Evolutionary conservation across 169 alveolate genomes (phyloP).

Genomic region (Toxoplasma gondii): DNA sequence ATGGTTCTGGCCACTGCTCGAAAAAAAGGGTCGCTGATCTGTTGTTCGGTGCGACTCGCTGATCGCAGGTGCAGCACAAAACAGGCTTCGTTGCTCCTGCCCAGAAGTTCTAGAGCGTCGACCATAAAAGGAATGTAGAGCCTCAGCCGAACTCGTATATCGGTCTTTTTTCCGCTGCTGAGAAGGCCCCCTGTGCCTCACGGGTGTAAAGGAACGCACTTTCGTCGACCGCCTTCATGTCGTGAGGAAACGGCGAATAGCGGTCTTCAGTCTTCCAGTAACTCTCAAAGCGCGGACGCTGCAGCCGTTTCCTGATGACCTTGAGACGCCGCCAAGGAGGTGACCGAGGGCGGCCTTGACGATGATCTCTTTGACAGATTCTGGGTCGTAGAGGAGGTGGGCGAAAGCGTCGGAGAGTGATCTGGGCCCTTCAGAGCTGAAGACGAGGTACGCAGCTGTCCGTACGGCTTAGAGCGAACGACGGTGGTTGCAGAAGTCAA

Average conservation of each 20-base stretch:
- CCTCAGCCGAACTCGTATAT: background rate
- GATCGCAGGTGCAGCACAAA: background rate
- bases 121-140: background rate
- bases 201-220: background rate
- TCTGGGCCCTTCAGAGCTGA: background rate
- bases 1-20: background rate
- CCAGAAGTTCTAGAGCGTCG: background rate
- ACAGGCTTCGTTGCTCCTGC: background rate
- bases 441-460: background rate
- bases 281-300: background rate
- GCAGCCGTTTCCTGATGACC: background rate
- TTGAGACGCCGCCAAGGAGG: background rate
- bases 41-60: background rate
- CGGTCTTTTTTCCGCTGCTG: background rate
- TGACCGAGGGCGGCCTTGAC: background rate
- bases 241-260: background rate
- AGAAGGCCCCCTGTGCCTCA: background rate
- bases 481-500: background rate
- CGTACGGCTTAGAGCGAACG: background rate
- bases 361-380: background rate
- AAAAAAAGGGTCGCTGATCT: background rate
- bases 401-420: background rate
- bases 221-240: background rate
- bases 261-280: background rate
- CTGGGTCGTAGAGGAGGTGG: background rate